Evolutionary conservation across 192 early-diverging fungal species (phyloP), one percentile per base, ranked within the genome.

Genomic region (Linnemannia zychae): DNA sequence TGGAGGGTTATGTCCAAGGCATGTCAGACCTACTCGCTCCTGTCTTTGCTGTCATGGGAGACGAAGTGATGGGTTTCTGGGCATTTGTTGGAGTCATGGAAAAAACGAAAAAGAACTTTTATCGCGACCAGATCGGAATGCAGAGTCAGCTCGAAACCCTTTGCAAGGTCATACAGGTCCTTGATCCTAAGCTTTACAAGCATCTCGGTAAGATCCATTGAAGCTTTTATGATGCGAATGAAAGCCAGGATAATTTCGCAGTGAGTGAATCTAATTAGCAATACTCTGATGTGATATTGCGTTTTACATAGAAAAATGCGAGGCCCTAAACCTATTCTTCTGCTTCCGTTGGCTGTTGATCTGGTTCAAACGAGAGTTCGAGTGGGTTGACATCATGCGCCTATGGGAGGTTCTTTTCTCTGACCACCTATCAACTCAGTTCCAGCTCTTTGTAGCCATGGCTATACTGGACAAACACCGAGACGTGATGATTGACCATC

Each of bases 291-390:
- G 2, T 18, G 37, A 46, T 69, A 31, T 47, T 85, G 9, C 40
- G 40, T 3, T 44, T 44, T 44, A 44, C 40, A 9, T 9, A 88
- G 93, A 96, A 67, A 87, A 84, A 46, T 93, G 92, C 72, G 98
- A 99, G 48, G 93, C 96, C 2, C 89, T 93, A 71, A 98, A 99
- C 87, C 90, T 99, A 77, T 99, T 99, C 81, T 97, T 94, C 86
- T 99, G 98, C 87, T 99, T 99, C 91, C 95, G 99, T 46, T 99
- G 98, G 98, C 89, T 99, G 24, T 82, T 99, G 48, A 93, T 99
- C 38, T 96, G 95, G 90, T 99, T 98, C 86, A 99, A 99, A 87
- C 94, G 99, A 63, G 99, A 99, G 87, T 99, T 99, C 76, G 87
- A 91, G 75, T 98, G 96, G 91, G 90, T 93, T 6, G 95, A 99